phyloP scores from a whole-genome alignment of 164 flowering plant species.

The Tetrastigma voinierianum region DNA sequence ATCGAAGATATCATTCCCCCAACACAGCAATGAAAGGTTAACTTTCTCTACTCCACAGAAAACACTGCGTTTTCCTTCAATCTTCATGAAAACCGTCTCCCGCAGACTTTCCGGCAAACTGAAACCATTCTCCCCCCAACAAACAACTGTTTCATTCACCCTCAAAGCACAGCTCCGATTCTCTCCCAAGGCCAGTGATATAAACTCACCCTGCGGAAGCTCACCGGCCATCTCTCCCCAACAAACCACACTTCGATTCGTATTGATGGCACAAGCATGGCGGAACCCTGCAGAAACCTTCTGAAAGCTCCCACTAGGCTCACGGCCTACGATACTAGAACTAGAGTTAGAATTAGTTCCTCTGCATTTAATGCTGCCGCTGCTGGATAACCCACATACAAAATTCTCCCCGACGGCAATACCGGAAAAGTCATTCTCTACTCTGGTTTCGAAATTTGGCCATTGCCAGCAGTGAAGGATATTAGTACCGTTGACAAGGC shows the following conservation, averaged over 20 bases:
- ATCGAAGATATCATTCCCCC: conserved; percentile 46
- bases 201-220: conserved; percentile 39
- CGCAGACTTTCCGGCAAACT: conserved; percentile 37
- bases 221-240: conserved; percentile 51
- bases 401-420: conserved; percentile 65
- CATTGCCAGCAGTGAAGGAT: conserved; percentile 60
- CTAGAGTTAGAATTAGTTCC: conserved; percentile 16
- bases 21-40: conserved; percentile 58
- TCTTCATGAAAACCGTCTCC: conserved; percentile 22
- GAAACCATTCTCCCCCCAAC: conserved; percentile 68
- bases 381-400: conserved; percentile 53
- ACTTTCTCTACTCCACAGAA: conserved; percentile 56
- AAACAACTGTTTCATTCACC: conserved; percentile 41
- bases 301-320: conserved; percentile 35
- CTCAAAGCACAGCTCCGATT: conserved; percentile 54
- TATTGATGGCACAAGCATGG: conserved; percentile 61
- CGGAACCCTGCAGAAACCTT: conserved; percentile 52
- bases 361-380: conserved; percentile 33
- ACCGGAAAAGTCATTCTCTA: conserved; percentile 16
- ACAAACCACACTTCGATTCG: conserved; percentile 40
- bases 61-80: conserved; percentile 45
- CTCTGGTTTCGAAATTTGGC: conserved; percentile 14
- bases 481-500: conserved; percentile 23
- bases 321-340: neutral
- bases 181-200: conserved; percentile 60